Percentiles rank a stretch among this genome's conserved stretches.
Conservation (phyloP, 2,329 filamentous ascomycete species). For the Pseudodiploospora longispora region DNA sequence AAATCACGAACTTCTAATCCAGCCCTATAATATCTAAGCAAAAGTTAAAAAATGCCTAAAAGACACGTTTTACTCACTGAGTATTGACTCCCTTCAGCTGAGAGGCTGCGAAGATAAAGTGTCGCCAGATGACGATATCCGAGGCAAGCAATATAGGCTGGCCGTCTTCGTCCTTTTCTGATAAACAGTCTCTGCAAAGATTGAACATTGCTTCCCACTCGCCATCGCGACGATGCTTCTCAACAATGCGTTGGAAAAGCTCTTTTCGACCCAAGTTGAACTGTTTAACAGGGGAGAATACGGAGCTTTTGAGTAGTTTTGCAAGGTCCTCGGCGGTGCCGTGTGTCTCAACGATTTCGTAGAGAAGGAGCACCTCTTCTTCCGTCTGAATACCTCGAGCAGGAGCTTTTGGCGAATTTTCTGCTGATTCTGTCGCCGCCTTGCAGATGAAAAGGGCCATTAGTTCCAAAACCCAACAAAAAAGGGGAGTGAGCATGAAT, state of each 20-base stretch:
- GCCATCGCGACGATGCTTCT: constrained; percentile 26
- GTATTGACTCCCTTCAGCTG: constrained; percentile 22
- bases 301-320: constrained; percentile 28
- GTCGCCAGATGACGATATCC: constrained; percentile 34
- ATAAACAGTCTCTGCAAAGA: constrained; percentile 37
- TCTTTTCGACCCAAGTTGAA: constrained; percentile 40
- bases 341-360: constrained; percentile 37
- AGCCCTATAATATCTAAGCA: constrained; percentile 13
- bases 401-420: constrained; percentile 14
- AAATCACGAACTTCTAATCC: constrained; percentile 19
- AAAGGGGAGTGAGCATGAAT: neutral
- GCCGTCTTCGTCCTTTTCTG: constrained; percentile 26
- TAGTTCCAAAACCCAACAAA: neutral
- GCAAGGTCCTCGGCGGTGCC: constrained; percentile 33
- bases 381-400: constrained; percentile 33
- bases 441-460: constrained; percentile 2
- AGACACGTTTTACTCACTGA: constrained; percentile 20
- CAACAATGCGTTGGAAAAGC: constrained; percentile 33
- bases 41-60: too few species aligned
- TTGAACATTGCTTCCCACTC: constrained; percentile 36
- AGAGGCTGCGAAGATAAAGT: constrained; percentile 30
- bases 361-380: constrained; percentile 43
- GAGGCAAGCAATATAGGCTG: constrained; percentile 35
- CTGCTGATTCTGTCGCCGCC: constrained; percentile 13
- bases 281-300: constrained; percentile 35